Base-by-base conservation (phyloP, 2,329 filamentous ascomycete genomes). In the Exophiala calicioides region DNA sequence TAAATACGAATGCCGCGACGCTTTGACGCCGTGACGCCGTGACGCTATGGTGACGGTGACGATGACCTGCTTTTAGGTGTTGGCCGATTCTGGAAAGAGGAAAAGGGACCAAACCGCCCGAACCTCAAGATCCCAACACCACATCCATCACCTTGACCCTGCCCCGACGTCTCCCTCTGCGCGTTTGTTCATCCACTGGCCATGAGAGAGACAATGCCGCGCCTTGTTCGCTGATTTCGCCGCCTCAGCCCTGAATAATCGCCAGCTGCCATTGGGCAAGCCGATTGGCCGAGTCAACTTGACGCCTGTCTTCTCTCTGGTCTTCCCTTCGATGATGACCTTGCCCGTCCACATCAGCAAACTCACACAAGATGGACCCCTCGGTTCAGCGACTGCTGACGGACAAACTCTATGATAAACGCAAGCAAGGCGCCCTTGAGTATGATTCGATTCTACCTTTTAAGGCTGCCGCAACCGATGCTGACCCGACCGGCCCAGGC, bases 391-490 rank as follows among this genome's bases (percentile, higher is more conserved):
- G 91, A 60, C 80, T 90, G 58, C 78, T 98, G 65, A 95, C 94
- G 67, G 93, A 98, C 73, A 98, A 96, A 80, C 85, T 97, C 65
- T 98, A 98, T 69, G 93, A 98, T 67, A 95, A 94, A 76, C 83
- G 94, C 66, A 98, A 98, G 71, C 85, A 90, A 63, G 93, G 93
- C 56, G 93, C 94, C 60, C 81, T 98, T 47, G 93, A 98, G 90
- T 95, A 83, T 50, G 58, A 41, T 21, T 13, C 15, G 35, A 8
- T 27, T n/a, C n/a, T 15, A 15, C 24, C 15, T 5, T 46, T 21
- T 13, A 24, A 34, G 36, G 34, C 15, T 44, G 43, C 18, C 34
- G 45, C 45, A 27, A 40, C 18, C n/a, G 13, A 51, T 21, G 46
- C 39, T 43, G 26, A 38, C 30, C 34, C 49, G 44, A 62, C 21